Evolutionary conservation across 176 grass and related monocot genomes (phyloP), one percentile per base, ranked within the genome.

Genomic region (Musa troglodytarum): DNA sequence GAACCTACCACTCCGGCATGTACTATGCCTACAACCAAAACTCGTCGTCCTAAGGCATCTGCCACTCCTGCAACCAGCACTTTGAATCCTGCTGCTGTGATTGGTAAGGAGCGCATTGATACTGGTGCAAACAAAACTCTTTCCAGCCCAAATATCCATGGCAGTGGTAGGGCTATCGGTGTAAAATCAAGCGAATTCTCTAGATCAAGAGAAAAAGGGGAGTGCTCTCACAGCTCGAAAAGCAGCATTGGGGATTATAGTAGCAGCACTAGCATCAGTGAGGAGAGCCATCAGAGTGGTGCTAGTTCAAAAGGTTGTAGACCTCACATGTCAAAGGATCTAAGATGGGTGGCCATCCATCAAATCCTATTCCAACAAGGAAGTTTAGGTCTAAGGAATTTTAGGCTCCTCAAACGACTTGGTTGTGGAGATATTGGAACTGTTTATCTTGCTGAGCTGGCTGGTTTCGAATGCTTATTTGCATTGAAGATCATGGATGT

Each of bases 201-300:
- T 72, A 89, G 81, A 53, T 92, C 82, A 1, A 91, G 87, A 86
- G 94, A 93, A 75, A 93, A 98, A 82, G 94, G 94, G 11, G 94
- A 98, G 79, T 89, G 84, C 77, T 98, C 90, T 29, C 94, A 98
- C 26, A 98, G 94, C 80, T 98, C 94, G 0, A 98, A 98, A 75
- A 98, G 94, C 65, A 98, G 94, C 86, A 93, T 91, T 25, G 90
- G 94, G 69, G 94, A 98, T 82, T 93, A 98, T 79, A 98, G 94
- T 73, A 93, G 85, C 53, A 93, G 88, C 21, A 97, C 93, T 2
- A 97, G 93, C 83, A 88, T 92, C 58, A 98, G 94, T 5, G 94
- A 91, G 25, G 94, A 98, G 56, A 98, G 94, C 67, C 89, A 90
- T 56, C 75, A 77, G 9, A 85, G 90, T 20, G 89, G 86, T 55